phyloP scores from a whole-genome alignment of 768 basidiomycete species.

The Boletus reticuloceps region DNA sequence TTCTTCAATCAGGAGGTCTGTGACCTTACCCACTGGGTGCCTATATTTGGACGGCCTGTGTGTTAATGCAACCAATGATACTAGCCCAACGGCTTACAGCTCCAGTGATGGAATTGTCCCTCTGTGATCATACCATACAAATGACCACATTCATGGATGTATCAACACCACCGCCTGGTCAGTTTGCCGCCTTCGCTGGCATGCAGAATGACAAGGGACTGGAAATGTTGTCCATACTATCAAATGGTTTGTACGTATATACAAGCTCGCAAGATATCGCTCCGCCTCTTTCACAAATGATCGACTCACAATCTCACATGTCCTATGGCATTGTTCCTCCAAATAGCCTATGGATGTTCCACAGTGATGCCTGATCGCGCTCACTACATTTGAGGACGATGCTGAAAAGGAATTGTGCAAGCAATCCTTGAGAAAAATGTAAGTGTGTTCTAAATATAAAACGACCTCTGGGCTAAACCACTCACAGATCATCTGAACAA shows the following conservation, averaged over 20 bases:
- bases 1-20: conserved; percentile 37
- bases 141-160: conserved; percentile 53
- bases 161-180: conserved; percentile 32
- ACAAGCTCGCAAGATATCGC: conserved; percentile 13
- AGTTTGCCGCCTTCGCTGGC: conserved; percentile 35
- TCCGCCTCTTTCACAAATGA: conserved; percentile 5
- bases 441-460: too few species aligned
- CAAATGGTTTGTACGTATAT: conserved; percentile 19
- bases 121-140: conserved; percentile 55
- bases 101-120: conserved; percentile 53
- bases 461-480: too few species aligned
- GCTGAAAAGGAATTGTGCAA: too few species aligned
- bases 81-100: conserved; percentile 27
- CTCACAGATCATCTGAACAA: too few species aligned
- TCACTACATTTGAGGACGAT: not conserved
- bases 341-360: conserved; percentile 14
- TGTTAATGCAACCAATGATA: not conserved
- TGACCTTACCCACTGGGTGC: conserved; percentile 41
- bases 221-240: conserved; percentile 15
- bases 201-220: conserved; percentile 36
- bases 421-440: too few species aligned
- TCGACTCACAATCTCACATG: conserved; percentile 12
- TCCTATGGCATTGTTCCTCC: conserved; percentile 12
- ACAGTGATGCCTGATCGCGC: conserved; percentile 9
- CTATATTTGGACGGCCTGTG: conserved; percentile 21